A percentile compares a stretch with the other conserved stretches of the same genome.
phyloP scores from a whole-genome alignment of 345 rosid species.

The rapeseed (Brassica napus) region DNA sequence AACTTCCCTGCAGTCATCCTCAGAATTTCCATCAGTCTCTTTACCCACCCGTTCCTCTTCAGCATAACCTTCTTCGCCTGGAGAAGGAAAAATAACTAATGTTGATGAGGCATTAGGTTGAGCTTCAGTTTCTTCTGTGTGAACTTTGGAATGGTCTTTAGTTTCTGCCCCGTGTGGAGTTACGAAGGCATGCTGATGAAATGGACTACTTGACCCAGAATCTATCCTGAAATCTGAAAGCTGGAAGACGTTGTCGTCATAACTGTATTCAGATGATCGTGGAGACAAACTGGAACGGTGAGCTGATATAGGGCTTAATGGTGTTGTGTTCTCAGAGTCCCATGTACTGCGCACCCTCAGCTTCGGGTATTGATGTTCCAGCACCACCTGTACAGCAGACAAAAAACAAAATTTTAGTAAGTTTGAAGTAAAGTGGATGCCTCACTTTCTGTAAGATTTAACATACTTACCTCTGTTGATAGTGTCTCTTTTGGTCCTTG shows the following conservation, averaged over 20 bases:
- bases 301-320: slow-evolving; percentile 45
- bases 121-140: slow-evolving; percentile 44
- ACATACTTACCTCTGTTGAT: slow-evolving; percentile 36
- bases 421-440: not conserved
- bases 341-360: slow-evolving; percentile 65
- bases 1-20: slow-evolving; percentile 56
- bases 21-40: slow-evolving; percentile 47
- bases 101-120: slow-evolving; percentile 8
- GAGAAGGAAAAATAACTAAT: not conserved
- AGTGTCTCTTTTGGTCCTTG: slow-evolving; percentile 33
- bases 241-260: slow-evolving; percentile 57
- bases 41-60: slow-evolving; percentile 38
- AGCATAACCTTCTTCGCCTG: slow-evolving; percentile 19
- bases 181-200: slow-evolving; percentile 38
- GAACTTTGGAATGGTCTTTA: slow-evolving; percentile 23
- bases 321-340: slow-evolving; percentile 48
- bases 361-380: slow-evolving; percentile 58
- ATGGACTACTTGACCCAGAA: slow-evolving; percentile 40
- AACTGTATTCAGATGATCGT: slow-evolving; percentile 59
- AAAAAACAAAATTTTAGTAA: not conserved
- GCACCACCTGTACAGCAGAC: slow-evolving; percentile 45
- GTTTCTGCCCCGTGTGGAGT: slow-evolving; percentile 34
- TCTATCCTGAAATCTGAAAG: slow-evolving; percentile 53
- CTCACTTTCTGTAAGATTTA: slow-evolving; percentile 4
- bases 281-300: slow-evolving; percentile 54